These are phyloP conservation scores for Aspergillus cavernicola DNA, from an alignment of 495 filamentous ascomycete genomes.

Conservation along the genomic window DNA sequence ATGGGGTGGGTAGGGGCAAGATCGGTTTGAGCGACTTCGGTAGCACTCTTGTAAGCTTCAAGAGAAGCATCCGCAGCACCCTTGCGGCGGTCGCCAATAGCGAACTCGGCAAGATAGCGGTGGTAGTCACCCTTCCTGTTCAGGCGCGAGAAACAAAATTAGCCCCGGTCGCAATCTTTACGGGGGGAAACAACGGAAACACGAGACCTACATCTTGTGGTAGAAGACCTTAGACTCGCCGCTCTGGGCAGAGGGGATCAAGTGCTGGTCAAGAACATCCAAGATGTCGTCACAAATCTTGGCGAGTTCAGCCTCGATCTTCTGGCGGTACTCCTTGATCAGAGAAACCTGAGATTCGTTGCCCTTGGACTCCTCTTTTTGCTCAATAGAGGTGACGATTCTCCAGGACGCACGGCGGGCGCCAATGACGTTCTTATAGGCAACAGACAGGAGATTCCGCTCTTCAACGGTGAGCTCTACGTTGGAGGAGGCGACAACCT, in stretches of 20 bases:
- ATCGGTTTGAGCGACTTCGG: conserved; percentile 96
- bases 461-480: conserved; percentile 98
- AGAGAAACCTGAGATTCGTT: conserved; percentile 86
- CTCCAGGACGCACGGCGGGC: conserved; percentile 98
- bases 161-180: conserved; percentile 4
- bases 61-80: conserved; percentile 92
- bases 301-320: conserved; percentile 97
- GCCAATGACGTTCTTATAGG: conserved; percentile 99
- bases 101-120: conserved; percentile 99
- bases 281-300: conserved; percentile 99
- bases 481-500: conserved; percentile 90
- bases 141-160: conserved; percentile 3
- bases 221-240: conserved; percentile 99
- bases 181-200: not conserved
- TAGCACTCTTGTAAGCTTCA: conserved; percentile 97
- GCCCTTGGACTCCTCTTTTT: conserved; percentile 99
- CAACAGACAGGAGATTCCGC: conserved; percentile 97
- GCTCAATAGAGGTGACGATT: conserved; percentile 99
- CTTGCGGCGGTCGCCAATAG: conserved; percentile 96
- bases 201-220: conserved; percentile 88
- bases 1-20: conserved; percentile 98
- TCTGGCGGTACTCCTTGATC: conserved; percentile 99
- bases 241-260: conserved; percentile 93
- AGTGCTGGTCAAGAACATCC: conserved; percentile 90
- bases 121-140: conserved; percentile 99